Evolutionary conservation across 2,329 filamentous ascomycete genomes (phyloP).

Genomic region (Microsporum canis): DNA sequence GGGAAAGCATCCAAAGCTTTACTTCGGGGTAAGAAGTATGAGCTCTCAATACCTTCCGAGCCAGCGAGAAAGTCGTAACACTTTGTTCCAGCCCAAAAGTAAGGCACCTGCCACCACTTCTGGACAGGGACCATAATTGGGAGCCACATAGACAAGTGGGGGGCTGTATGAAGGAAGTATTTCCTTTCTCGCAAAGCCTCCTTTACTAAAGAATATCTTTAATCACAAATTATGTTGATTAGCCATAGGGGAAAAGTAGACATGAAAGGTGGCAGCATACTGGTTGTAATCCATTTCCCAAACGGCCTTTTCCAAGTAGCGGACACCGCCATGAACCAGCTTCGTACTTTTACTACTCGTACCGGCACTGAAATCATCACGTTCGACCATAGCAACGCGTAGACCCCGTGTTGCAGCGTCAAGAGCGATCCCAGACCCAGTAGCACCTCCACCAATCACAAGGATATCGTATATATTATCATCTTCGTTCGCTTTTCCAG

Average conservation of each 20-base stretch:
- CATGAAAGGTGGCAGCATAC: slow-evolving; percentile 31
- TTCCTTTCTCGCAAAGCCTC: slow-evolving; percentile 72
- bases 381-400: slow-evolving; percentile 69
- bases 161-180: slow-evolving; percentile 72
- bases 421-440: slow-evolving; percentile 67
- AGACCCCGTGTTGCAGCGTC: slow-evolving; percentile 69
- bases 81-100: slow-evolving; percentile 62
- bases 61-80: slow-evolving; percentile 77
- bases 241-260: not conserved
- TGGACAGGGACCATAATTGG: slow-evolving; percentile 75
- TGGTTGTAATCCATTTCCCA: slow-evolving; percentile 78
- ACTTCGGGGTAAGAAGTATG: slow-evolving; percentile 76
- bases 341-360: slow-evolving; percentile 84
- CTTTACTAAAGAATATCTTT: slow-evolving; percentile 56
- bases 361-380: slow-evolving; percentile 70
- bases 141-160: slow-evolving; percentile 68
- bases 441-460: slow-evolving; percentile 68
- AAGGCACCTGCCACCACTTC: slow-evolving; percentile 73
- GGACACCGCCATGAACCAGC: slow-evolving; percentile 72
- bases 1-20: slow-evolving; percentile 80
- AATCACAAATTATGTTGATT: not conserved
- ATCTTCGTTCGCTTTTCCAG: slow-evolving; percentile 12
- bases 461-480: slow-evolving; percentile 59
- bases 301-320: slow-evolving; percentile 76
- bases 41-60: slow-evolving; percentile 71